Evolutionary conservation across 2,329 filamentous ascomycete genomes (phyloP).

Genomic region (Madurella fahalii): DNA sequence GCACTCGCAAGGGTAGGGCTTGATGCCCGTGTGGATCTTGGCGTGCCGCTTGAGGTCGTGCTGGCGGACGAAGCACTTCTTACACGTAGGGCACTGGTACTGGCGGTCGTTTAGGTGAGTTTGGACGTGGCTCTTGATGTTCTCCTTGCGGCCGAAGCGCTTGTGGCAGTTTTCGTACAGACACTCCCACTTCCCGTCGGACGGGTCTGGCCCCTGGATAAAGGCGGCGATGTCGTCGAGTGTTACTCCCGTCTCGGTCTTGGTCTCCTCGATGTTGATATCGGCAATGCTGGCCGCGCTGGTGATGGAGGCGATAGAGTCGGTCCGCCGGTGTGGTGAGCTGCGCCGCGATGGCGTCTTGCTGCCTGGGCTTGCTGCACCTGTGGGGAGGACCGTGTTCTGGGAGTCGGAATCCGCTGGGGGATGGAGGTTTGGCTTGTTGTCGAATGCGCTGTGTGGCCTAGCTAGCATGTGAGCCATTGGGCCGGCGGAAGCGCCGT

Average conservation of each 20-base stretch:
- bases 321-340: constrained; percentile 51
- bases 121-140: constrained; percentile 97
- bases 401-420: constrained; percentile 26
- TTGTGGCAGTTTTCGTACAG: constrained; percentile 77
- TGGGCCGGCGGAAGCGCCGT: constrained; percentile 33
- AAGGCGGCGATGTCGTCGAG: constrained; percentile 76
- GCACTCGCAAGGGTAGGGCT: constrained; percentile 91
- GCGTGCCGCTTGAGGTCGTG: constrained; percentile 96
- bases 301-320: constrained; percentile 55
- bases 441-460: constrained; percentile 37
- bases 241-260: constrained; percentile 78
- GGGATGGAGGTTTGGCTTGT: constrained; percentile 39
- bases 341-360: constrained; percentile 26
- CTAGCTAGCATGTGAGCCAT: constrained; percentile 43
- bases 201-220: constrained; percentile 67
- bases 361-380: constrained; percentile 18
- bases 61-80: constrained; percentile 93
- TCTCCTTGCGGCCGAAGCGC: constrained; percentile 93
- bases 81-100: constrained; percentile 87
- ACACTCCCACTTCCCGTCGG: constrained; percentile 77
- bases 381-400: constrained; percentile 10
- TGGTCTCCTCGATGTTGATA: constrained; percentile 62
- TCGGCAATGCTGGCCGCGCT: constrained; percentile 57
- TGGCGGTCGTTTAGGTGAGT: constrained; percentile 96
- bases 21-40: constrained; percentile 95